Conservation (phyloP, 2,329 filamentous ascomycete species). For the Phialocephala sp. region DNA sequence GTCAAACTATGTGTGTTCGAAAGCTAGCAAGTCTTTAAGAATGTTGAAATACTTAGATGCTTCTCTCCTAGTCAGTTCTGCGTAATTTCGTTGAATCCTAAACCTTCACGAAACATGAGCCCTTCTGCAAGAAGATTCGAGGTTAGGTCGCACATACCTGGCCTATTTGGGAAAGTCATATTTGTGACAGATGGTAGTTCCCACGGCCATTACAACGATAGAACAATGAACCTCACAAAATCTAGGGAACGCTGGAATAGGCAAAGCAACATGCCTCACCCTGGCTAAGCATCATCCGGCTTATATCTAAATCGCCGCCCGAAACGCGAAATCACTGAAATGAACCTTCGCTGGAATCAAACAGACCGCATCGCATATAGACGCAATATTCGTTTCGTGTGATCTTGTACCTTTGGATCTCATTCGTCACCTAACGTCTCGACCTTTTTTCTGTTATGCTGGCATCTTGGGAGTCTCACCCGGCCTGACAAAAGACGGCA, state of each 20-base stretch:
- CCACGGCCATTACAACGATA: not conserved
- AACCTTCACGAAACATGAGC: not conserved
- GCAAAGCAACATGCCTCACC: conserved; percentile 47
- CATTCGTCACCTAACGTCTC: conserved; percentile 40
- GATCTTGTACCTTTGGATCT: conserved; percentile 52
- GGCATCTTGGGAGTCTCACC: conserved; percentile 37
- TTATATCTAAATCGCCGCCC: conserved; percentile 46
- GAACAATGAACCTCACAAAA: not conserved
- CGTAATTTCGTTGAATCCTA: not conserved
- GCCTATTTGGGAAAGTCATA: conserved; percentile 50
- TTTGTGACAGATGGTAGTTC: conserved; percentile 51
- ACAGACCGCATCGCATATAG: conserved; percentile 5
- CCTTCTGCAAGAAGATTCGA: conserved; percentile 36
- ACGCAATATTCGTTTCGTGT: conserved; percentile 28
- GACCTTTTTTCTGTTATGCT: conserved; percentile 50
- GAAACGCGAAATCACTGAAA: conserved; percentile 44
- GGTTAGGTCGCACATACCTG: conserved; percentile 44
- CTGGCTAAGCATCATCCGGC: conserved; percentile 48
- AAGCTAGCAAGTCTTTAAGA: not conserved
- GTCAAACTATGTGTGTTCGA: not conserved
- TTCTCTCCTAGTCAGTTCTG: not conserved
- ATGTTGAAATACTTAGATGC: not conserved
- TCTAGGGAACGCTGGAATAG: conserved; percentile 47
- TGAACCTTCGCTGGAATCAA: conserved; percentile 29
- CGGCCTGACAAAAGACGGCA: conserved; percentile 39